Conservation (phyloP, 257 asterid genomes). For the Solanum tacnaense region DNA sequence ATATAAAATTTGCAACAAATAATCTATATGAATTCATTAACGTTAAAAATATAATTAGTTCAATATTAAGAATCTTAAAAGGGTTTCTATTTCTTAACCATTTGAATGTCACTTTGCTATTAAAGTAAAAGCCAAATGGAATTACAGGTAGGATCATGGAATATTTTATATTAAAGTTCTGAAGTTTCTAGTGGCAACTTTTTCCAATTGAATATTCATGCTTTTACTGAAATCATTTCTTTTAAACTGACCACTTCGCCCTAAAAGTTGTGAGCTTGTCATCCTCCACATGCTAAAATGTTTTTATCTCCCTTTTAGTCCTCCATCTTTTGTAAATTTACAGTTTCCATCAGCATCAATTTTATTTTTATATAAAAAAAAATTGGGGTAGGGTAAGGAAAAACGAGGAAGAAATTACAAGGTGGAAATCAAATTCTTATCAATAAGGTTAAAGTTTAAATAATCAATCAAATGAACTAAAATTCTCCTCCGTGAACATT, state of each 20-base stretch:
- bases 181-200: conserved; percentile 14
- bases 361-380: neutral
- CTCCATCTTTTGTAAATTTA: neutral
- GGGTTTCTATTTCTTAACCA: neutral
- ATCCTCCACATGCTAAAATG: neutral
- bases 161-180: conserved; percentile 15
- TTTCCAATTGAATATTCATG: neutral
- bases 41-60: neutral
- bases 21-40: neutral
- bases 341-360: neutral
- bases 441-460: neutral
- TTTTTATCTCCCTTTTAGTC: neutral
- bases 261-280: neutral
- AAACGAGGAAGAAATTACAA: neutral
- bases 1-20: neutral
- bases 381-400: neutral
- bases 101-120: neutral
- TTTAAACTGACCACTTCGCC: neutral
- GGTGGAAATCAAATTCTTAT: neutral
- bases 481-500: too few relatives aligned
- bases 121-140: conserved; percentile 19
- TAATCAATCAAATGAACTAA: too few relatives aligned
- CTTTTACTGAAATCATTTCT: neutral
- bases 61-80: neutral
- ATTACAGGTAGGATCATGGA: conserved; percentile 31